phyloP scores from a whole-genome alignment of 371 early-diverging fungal species.

The Cladochytrium tenue region DNA sequence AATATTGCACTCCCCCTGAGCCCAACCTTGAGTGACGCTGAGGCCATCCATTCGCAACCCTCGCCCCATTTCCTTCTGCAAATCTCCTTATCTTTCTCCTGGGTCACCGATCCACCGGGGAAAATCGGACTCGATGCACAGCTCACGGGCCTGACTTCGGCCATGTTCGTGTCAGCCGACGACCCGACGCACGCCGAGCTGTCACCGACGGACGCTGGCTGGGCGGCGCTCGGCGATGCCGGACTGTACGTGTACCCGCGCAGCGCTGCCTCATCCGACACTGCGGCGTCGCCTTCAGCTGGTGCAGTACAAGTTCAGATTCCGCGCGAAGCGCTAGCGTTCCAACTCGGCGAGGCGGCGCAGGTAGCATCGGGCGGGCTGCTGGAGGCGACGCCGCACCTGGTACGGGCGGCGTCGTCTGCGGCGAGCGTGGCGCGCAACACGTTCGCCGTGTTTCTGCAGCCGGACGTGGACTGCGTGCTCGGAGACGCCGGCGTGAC shows the following conservation, averaged over 20 bases:
- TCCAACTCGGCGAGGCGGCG: slow-evolving; percentile 70
- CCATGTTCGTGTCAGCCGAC: slow-evolving; percentile 55
- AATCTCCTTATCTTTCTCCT: no score
- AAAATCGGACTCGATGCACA: not conserved
- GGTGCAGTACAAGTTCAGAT: slow-evolving; percentile 50
- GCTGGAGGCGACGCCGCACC: slow-evolving; percentile 65
- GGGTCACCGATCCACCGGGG: not conserved
- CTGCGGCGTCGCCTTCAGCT: no score
- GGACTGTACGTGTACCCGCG: slow-evolving; percentile 62
- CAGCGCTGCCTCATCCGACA: slow-evolving; percentile 37
- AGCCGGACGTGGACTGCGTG: slow-evolving; percentile 44
- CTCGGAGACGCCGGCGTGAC: slow-evolving; percentile 32
- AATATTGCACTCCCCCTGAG: not conserved
- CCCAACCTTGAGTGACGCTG: no score
- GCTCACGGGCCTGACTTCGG: slow-evolving; percentile 52
- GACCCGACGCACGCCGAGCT: slow-evolving; percentile 14
- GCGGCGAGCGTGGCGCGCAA: slow-evolving; percentile 49
- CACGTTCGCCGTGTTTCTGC: slow-evolving; percentile 69
- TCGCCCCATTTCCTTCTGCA: no score
- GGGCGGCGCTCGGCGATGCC: slow-evolving; percentile 25
- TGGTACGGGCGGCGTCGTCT: slow-evolving; percentile 53
- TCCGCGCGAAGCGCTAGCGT: slow-evolving; percentile 60
- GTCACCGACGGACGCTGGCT: slow-evolving; percentile 15
- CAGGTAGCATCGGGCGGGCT: slow-evolving; percentile 47
- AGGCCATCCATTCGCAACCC: no score